Base-by-base conservation (phyloP, 192 early-diverging fungal species). In the Coemansia sp. region DNA sequence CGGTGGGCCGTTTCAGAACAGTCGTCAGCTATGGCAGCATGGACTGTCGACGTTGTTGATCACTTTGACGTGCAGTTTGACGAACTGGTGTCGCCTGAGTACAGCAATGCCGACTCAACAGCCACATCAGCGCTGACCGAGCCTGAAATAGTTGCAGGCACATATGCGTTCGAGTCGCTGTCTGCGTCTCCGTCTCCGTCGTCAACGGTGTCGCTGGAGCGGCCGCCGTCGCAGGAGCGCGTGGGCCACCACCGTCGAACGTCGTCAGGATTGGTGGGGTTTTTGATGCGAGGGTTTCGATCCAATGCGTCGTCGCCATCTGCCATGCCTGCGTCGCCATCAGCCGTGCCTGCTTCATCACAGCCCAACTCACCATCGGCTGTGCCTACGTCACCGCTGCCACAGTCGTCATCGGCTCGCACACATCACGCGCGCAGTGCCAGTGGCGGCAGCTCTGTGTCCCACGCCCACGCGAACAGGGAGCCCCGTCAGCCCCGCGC, bases 11-110 rank as follows among this genome's bases (percentile, higher is more conserved):
- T 74, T 1, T 66, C 77, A 0, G 77, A 79, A 54, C 64, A 71
- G 49, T 69, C 77, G 37, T 79, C 77, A 21, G 77, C 77, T 12
- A 79, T 79, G 44, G 71, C 77, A 22, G 64, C 58, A 23, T 79
- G 77, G 77, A 59, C 58, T 1, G 38, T 79, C 53, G 77, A 79
- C 2, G 57, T 79, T 6, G 77, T 79, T 8, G 77, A 79, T 54
- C 67, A 57, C 11, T 79, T 79, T 57, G 67, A 70, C 48, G 71
- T 79, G 61, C 60, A 56, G 26, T 79, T 79, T 54, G 76, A 79
- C 38, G 76, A 72, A 40, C 73, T 75, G 1, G 71, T 79, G n/a
- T 62, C 65, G 15, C 44, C 71, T 7, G 28, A 62, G 28, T 55
- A 54, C 64, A 3, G 38, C n/a, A 25, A 15, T 19, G 28, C n/a